Conservation (phyloP, 164 flowering plant genomes). For the Sextonia rubra region DNA sequence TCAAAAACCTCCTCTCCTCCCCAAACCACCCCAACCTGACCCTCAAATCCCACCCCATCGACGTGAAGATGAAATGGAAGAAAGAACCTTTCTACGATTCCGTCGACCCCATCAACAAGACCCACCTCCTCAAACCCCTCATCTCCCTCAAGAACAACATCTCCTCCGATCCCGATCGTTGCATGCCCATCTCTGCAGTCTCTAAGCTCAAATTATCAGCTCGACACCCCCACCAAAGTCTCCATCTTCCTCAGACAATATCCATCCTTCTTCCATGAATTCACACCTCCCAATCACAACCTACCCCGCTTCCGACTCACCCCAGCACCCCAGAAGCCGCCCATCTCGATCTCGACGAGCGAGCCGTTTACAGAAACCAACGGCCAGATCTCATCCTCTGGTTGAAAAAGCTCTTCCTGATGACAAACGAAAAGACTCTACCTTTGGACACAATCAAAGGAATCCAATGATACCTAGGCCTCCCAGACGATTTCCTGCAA, state of each 20-base stretch:
- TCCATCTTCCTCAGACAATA: slow-evolving; percentile 59
- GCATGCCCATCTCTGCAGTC: slow-evolving; percentile 66
- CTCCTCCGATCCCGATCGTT: slow-evolving; percentile 33
- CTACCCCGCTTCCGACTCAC: slow-evolving; percentile 87
- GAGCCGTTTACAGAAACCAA: slow-evolving; percentile 30
- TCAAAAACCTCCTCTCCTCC: background rate
- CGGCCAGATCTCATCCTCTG: slow-evolving; percentile 39
- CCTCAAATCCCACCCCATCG: slow-evolving; percentile 49
- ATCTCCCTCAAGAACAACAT: slow-evolving; percentile 58
- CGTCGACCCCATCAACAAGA: slow-evolving; percentile 50
- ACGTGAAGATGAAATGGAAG: slow-evolving; percentile 92
- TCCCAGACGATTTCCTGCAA: slow-evolving; percentile 54
- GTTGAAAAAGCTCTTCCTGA: slow-evolving; percentile 63
- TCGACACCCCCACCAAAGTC: slow-evolving; percentile 55
- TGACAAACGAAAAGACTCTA: slow-evolving; percentile 55
- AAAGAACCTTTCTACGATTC: slow-evolving; percentile 59
- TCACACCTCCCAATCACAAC: slow-evolving; percentile 62
- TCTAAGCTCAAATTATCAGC: slow-evolving; percentile 52
- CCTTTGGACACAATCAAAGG: slow-evolving; percentile 69
- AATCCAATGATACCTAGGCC: slow-evolving; percentile 80
- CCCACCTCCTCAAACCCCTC: slow-evolving; percentile 52
- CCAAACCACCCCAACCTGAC: slow-evolving; percentile 7
- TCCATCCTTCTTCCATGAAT: slow-evolving; percentile 85
- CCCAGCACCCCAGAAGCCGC: slow-evolving; percentile 53
- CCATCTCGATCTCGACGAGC: slow-evolving; percentile 56